Percentiles rank a stretch among this genome's conserved stretches.
Conservation (phyloP, 106 monocot species). For the Allium cepa region DNA sequence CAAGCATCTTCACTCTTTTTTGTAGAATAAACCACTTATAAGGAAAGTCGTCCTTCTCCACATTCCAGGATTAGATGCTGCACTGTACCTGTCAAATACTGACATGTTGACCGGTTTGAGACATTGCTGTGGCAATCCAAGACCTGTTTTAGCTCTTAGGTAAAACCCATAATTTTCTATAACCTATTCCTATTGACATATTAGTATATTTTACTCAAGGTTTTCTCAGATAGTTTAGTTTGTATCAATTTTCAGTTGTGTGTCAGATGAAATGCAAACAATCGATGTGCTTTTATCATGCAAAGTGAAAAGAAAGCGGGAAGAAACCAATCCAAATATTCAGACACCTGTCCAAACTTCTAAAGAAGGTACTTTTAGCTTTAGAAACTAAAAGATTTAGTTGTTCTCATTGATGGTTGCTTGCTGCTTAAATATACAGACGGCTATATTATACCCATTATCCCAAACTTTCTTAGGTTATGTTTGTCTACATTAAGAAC, state of each 20-base stretch:
- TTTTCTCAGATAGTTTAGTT: neutral
- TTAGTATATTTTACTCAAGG: neutral
- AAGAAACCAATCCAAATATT: conserved; percentile 14
- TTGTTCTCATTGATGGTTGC: no score
- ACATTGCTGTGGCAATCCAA: conserved; percentile 67
- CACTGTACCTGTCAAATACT: conserved; percentile 75
- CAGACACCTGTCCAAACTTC: conserved; percentile 12
- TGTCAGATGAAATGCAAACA: conserved; percentile 85
- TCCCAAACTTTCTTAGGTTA: no score
- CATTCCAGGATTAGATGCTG: conserved; percentile 94
- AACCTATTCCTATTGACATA: neutral
- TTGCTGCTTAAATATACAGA: no score
- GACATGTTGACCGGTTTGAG: conserved; percentile 42
- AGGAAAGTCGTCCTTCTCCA: conserved; percentile 79
- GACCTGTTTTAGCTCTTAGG: conserved; percentile 85
- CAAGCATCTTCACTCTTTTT: neutral
- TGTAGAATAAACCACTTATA: conserved; percentile 89
- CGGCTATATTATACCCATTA: no score
- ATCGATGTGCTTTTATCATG: conserved; percentile 80
- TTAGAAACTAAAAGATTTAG: no score
- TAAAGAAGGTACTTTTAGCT: conserved; percentile 24
- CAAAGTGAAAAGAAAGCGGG: conserved; percentile 80
- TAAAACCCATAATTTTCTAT: conserved; percentile 5
- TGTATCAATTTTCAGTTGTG: conserved; percentile 42
- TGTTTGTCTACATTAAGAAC: no score